Evolutionary conservation across 2,329 filamentous ascomycete genomes (phyloP), one percentile per base, ranked within the genome.

Genomic region (Colletotrichum sp.): DNA sequence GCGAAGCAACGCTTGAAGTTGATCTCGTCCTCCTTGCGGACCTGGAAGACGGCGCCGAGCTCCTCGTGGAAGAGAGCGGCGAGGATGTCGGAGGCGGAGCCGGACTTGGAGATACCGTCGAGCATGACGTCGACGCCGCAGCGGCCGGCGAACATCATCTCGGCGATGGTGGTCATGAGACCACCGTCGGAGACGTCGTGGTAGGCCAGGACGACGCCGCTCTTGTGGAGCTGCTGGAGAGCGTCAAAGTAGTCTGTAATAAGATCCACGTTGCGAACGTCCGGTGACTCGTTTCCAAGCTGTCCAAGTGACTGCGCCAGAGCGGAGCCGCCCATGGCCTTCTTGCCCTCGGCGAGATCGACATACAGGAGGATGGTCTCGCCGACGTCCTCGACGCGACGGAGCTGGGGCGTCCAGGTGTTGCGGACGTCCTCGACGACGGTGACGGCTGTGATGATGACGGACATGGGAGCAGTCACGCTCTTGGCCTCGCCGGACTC

Each of bases 81-180:
- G 9, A 98, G 87, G 22, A 97, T 85, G 80, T 92, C 88, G 2
- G 92, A 89, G 61, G 91, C 87, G 12, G 90, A 89, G 58, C 93
- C 89, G 28, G 91, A 92, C 75, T 91, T 92, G 32, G 90, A 86
- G 52, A 96, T 88, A 70, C 90, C 91, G 82, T 98, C 96, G 73
- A 98, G 88, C 89, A 95, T 94, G 75, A 98, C 89, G 79, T 97
- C 94, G 34, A 95, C 90, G 76, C 96, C 97, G 81, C 95, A 97
- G 71, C 96, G 94, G 32, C 97, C 97, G 36, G 97, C 96, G 83
- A 98, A 98, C 92, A 98, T 97, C 97, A 98, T 98, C 86, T 99
- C 97, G 4, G 93, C 95, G 39, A 98, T 87, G 8, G 96, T 96
- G 1, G 96, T 97, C 82, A 98, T 91, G 12, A 98, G 88, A 81